Evolutionary conservation across 176 grass and related monocot species (phyloP).

Genomic region (Juncus inflexus): DNA sequence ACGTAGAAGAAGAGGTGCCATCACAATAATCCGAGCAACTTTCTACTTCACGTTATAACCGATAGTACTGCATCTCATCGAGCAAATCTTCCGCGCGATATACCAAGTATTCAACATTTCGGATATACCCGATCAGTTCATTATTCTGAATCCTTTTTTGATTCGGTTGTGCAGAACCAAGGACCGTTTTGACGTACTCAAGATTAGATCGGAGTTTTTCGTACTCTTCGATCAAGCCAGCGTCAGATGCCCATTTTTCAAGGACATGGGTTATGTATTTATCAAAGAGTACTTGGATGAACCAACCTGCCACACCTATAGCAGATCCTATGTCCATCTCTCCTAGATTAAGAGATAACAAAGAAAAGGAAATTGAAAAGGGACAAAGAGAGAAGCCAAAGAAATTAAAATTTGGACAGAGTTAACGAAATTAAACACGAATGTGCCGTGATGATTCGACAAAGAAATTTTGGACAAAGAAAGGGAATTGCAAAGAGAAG

Average conservation of each 20-base stretch:
- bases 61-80: slow-evolving; percentile 45
- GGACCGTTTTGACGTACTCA: slow-evolving; percentile 30
- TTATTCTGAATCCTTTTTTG: background rate
- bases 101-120: slow-evolving; percentile 22
- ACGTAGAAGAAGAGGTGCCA: too few relatives aligned
- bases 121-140: slow-evolving; percentile 37
- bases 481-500: too few relatives aligned
- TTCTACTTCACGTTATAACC: slow-evolving; percentile 38
- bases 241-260: slow-evolving; percentile 32
- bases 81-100: slow-evolving; percentile 44
- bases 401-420: slow-evolving; percentile 6
- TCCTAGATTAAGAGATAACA: background rate
- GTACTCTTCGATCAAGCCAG: slow-evolving; percentile 36
- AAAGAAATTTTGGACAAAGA: too few relatives aligned
- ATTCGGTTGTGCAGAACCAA: slow-evolving; percentile 20
- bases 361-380: background rate
- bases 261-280: slow-evolving; percentile 41
- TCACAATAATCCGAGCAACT: too few relatives aligned
- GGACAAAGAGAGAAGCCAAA: background rate
- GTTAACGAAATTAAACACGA: too few relatives aligned
- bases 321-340: too few relatives aligned
- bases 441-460: too few relatives aligned
- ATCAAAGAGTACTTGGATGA: slow-evolving; percentile 59
- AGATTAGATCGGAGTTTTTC: slow-evolving; percentile 32
- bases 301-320: slow-evolving; percentile 32